Evolutionary conservation across 495 filamentous ascomycete genomes (phyloP).

Genomic region (Neurospora sp.): DNA sequence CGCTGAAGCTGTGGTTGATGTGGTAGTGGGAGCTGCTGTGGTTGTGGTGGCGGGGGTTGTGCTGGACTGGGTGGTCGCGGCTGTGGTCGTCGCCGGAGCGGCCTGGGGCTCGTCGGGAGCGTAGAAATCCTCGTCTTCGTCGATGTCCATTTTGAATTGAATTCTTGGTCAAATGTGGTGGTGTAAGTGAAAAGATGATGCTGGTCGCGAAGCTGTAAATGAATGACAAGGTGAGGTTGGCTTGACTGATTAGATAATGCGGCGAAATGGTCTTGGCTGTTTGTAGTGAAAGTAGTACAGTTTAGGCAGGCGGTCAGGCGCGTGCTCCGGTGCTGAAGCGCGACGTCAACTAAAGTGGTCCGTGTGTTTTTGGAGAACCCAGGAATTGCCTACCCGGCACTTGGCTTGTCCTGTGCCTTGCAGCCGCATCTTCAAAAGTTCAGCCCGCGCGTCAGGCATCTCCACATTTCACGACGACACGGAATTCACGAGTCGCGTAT

Average conservation of each 20-base stretch:
- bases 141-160: constrained; percentile 46
- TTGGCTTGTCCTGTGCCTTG: background rate
- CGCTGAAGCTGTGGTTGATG: constrained; percentile 3
- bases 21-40: background rate
- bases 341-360: constrained; percentile 2
- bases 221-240: constrained; percentile 13
- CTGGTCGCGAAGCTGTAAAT: background rate
- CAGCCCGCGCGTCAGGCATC: background rate
- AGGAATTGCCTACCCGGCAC: background rate
- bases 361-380: background rate
- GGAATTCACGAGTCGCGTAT: background rate
- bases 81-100: constrained; percentile 14
- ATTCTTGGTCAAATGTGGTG: background rate
- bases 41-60: background rate
- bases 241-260: constrained; percentile 17
- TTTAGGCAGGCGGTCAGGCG: constrained; percentile 21
- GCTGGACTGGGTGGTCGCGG: background rate
- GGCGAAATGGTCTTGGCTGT: background rate
- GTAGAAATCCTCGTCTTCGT: constrained; percentile 65
- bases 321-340: background rate
- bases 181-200: background rate
- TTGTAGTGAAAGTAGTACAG: background rate
- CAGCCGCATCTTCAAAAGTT: background rate
- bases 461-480: background rate
- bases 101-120: constrained; percentile 36